phyloP scores from a whole-genome alignment of 2,329 filamentous ascomycete genomes.

The Pyrenophora teres region DNA sequence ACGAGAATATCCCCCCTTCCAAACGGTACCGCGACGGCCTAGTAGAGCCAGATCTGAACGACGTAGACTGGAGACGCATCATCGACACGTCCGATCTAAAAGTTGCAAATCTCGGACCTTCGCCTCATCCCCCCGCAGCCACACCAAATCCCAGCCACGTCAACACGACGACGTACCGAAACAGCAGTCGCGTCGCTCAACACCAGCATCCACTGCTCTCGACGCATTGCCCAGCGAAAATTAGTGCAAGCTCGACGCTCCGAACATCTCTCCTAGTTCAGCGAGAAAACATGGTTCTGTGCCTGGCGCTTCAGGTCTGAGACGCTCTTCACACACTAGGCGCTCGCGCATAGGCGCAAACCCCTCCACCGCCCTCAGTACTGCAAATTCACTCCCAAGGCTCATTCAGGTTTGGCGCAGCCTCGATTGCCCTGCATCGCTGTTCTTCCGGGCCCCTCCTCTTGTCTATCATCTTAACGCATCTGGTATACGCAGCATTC shows the following conservation, averaged over 20 bases:
- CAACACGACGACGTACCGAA: constrained; percentile 7
- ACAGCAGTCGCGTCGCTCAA: constrained; percentile 27
- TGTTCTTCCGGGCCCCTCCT: constrained; percentile 28
- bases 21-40: constrained; percentile 17
- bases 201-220: constrained; percentile 21
- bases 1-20: constrained; percentile 6
- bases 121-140: constrained; percentile 1
- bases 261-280: constrained; percentile 21
- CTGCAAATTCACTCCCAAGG: constrained; percentile 20
- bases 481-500: constrained; percentile 37
- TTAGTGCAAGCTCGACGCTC: constrained; percentile 23
- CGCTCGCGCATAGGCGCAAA: constrained; percentile 37
- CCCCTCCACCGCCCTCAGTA: constrained; percentile 27
- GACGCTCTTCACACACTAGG: constrained; percentile 46
- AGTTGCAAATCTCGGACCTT: neutral
- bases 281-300: constrained; percentile 42
- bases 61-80: neutral
- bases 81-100: neutral
- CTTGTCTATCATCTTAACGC: constrained; percentile 37
- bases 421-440: constrained; percentile 31
- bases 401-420: constrained; percentile 29
- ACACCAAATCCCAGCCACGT: constrained; percentile 3
- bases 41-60: constrained; percentile 14
- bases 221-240: constrained; percentile 27
- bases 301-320: constrained; percentile 48